These are phyloP conservation scores for Graphiopsis chlorocephala DNA, from an alignment of 2,329 filamentous ascomycete species.

Conservation along the genomic window DNA sequence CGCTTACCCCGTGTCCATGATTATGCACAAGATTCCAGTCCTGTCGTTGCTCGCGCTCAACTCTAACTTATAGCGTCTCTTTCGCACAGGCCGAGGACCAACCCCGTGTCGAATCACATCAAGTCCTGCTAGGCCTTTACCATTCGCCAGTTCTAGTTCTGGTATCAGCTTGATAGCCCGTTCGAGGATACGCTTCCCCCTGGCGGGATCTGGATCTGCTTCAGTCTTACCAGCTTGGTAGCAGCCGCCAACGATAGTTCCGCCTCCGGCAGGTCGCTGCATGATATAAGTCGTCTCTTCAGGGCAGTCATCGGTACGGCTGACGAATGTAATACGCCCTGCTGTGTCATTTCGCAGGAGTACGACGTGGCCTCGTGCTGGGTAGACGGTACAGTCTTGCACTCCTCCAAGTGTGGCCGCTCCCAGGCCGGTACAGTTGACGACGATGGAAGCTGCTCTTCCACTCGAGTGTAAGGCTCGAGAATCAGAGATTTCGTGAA, in stretches of 20 bases:
- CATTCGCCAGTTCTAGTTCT: slow-evolving; percentile 50
- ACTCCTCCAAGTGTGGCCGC: slow-evolving; percentile 74
- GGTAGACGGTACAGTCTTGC: slow-evolving; percentile 65
- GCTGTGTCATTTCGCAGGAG: slow-evolving; percentile 69
- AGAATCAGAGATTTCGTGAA: slow-evolving; percentile 70
- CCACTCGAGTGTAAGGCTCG: slow-evolving; percentile 38
- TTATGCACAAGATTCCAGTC: slow-evolving; percentile 68
- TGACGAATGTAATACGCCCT: slow-evolving; percentile 61
- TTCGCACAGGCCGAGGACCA: slow-evolving; percentile 69
- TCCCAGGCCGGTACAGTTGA: slow-evolving; percentile 78
- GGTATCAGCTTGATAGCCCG: slow-evolving; percentile 62
- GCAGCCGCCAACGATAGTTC: slow-evolving; percentile 75
- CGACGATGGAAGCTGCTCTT: slow-evolving; percentile 58
- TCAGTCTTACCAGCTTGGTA: slow-evolving; percentile 76
- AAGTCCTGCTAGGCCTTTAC: slow-evolving; percentile 65
- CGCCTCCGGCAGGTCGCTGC: slow-evolving; percentile 68
- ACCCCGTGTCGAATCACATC: slow-evolving; percentile 75
- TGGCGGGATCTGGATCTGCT: slow-evolving; percentile 67
- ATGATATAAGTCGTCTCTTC: slow-evolving; percentile 74
- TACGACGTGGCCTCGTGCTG: slow-evolving; percentile 75
- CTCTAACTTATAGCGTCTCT: slow-evolving; percentile 66
- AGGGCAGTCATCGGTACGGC: slow-evolving; percentile 65
- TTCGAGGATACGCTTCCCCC: slow-evolving; percentile 74
- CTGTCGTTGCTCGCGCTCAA: slow-evolving; percentile 58
- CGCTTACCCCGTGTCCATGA: slow-evolving; percentile 61